phyloP scores from a whole-genome alignment of 257 asterid species.

The Przewalskia tangutica region DNA sequence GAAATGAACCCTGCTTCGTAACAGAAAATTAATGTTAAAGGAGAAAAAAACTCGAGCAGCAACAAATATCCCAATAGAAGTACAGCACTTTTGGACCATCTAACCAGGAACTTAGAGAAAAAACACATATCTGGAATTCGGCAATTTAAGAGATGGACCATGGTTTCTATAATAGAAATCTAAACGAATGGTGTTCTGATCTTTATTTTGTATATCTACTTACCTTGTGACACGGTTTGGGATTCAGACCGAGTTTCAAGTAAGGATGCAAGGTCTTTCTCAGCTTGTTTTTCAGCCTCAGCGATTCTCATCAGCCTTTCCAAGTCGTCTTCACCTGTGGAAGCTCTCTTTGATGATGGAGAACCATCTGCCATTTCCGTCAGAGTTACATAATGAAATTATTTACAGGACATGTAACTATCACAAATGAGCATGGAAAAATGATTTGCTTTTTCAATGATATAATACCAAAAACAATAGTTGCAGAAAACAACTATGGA shows the following conservation, averaged over 20 bases:
- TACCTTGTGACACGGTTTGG: slow-evolving; percentile 3
- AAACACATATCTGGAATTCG: too few species aligned
- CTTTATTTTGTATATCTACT: background rate
- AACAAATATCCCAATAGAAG: background rate
- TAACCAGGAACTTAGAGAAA: background rate
- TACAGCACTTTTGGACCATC: background rate
- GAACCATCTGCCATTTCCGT: slow-evolving; percentile 25
- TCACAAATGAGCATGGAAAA: slow-evolving; percentile 1
- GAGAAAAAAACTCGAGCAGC: background rate
- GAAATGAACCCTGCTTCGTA: background rate
- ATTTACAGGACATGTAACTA: background rate
- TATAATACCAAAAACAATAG: background rate
- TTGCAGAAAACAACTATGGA: background rate
- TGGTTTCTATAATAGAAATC: background rate
- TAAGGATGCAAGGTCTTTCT: background rate
- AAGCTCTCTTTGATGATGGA: slow-evolving; percentile 6
- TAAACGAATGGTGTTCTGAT: background rate
- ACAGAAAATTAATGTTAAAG: background rate
- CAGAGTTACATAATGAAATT: background rate
- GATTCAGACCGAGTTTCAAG: slow-evolving; percentile 2
- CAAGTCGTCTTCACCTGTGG: background rate
- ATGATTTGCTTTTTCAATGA: background rate
- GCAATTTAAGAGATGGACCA: background rate
- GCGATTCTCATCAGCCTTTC: slow-evolving; percentile 5
- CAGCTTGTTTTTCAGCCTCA: slow-evolving; percentile 5